Evolutionary conservation across 495 filamentous ascomycete genomes (phyloP).

Genomic region (Letharia columbiana): DNA sequence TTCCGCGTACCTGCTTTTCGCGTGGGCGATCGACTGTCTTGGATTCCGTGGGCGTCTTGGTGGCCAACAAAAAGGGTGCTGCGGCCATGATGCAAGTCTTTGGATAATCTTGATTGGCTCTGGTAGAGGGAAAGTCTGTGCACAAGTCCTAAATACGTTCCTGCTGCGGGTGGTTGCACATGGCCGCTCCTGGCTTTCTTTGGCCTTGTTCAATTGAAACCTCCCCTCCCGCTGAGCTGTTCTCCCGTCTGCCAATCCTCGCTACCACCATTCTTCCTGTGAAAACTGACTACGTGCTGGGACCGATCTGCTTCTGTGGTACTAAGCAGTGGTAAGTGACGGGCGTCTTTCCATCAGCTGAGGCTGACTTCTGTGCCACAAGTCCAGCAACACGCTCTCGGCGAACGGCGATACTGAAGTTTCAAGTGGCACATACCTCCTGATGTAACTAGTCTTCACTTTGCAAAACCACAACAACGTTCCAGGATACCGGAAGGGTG

Average conservation of each 20-base stretch:
- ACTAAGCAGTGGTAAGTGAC: neutral
- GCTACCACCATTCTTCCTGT: neutral
- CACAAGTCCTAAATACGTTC: neutral
- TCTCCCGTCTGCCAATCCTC: neutral
- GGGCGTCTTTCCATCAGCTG: conserved; percentile 12
- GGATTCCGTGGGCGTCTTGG: neutral
- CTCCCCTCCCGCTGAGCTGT: neutral
- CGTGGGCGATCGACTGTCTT: conserved; percentile 2
- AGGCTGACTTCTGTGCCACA: conserved; percentile 6
- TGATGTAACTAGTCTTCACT: neutral
- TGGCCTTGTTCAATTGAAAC: neutral
- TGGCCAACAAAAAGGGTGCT: neutral
- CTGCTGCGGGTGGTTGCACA: neutral
- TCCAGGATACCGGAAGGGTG: neutral
- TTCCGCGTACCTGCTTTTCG: conserved; percentile 15
- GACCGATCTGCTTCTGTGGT: neutral
- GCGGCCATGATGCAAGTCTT: neutral
- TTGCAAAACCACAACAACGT: neutral
- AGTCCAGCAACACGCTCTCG: neutral
- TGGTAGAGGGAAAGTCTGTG: neutral
- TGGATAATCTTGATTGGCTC: neutral
- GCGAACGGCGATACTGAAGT: neutral
- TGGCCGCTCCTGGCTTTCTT: neutral
- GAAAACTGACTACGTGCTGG: neutral
- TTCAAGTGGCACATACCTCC: neutral